Percentiles rank a stretch among this genome's conserved stretches.
Evolutionary conservation across 305 asterid species (phyloP).

Genomic region (Rubia balearica): DNA sequence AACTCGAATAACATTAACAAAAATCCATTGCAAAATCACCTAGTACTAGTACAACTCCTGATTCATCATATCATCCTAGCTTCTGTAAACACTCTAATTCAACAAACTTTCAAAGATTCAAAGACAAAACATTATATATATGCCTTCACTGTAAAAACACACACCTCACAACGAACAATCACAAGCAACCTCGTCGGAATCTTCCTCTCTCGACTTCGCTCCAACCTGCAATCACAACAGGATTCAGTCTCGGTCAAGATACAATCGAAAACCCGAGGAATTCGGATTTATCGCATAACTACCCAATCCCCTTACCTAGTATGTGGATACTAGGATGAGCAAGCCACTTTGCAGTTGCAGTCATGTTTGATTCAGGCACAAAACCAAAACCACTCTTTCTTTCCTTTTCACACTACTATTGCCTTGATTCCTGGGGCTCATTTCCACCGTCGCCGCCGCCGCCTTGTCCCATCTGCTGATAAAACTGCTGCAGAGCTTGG

Average conservation of each 20-base stretch:
- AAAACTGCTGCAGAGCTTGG: too few relatives aligned
- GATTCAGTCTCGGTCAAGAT: neutral
- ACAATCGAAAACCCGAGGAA: neutral
- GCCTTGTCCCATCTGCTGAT: conserved; percentile 28
- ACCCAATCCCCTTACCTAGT: conserved; percentile 23
- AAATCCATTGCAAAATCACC: neutral
- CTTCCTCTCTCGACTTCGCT: conserved; percentile 23
- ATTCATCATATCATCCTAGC: conserved; percentile 2
- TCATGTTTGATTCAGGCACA: conserved; percentile 17
- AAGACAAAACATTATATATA: neutral
- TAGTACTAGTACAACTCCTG: conserved; percentile 5
- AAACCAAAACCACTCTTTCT: conserved; percentile 4
- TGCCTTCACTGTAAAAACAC: conserved; percentile 19
- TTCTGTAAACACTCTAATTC: neutral
- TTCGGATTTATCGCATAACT: neutral
- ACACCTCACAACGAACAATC: conserved; percentile 39
- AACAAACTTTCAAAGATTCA: conserved; percentile 7
- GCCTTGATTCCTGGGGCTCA: conserved; percentile 42
- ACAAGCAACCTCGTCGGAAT: conserved; percentile 33
- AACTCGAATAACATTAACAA: neutral
- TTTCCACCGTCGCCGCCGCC: conserved; percentile 23
- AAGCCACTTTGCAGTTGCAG: conserved; percentile 22
- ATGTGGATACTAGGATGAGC: conserved; percentile 24
- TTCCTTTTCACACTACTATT: conserved; percentile 10
- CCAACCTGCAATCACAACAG: conserved; percentile 30